Conservation (phyloP, 2,329 filamentous ascomycete species). For the Aschersonia sp. region DNA sequence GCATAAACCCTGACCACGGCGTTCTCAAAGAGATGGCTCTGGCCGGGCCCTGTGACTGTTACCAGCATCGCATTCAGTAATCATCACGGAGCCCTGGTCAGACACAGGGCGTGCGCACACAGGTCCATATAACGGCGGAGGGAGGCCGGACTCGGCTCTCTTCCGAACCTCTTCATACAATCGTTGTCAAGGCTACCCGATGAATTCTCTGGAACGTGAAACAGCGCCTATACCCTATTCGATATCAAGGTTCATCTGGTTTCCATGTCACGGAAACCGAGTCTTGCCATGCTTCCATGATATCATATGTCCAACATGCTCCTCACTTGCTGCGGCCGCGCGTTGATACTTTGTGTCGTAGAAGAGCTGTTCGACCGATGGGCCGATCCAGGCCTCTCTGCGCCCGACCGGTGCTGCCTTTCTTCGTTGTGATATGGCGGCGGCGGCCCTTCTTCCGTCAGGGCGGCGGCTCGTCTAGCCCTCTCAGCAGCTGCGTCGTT, state of each 20-base stretch:
- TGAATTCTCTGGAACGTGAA: too few relatives aligned
- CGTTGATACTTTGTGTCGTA: slow-evolving; percentile 29
- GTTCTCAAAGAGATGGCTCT: too few relatives aligned
- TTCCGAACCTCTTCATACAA: not conserved
- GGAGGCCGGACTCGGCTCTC: not conserved
- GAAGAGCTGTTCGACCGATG: slow-evolving; percentile 29
- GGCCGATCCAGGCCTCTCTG: slow-evolving; percentile 12
- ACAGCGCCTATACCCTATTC: too few relatives aligned
- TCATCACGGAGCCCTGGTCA: not conserved
- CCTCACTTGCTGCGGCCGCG: slow-evolving; percentile 37
- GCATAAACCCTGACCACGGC: too few relatives aligned
- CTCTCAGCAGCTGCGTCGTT: slow-evolving; percentile 14
- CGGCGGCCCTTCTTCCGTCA: slow-evolving; percentile 29
- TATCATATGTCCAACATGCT: slow-evolving; percentile 43
- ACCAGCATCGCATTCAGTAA: too few relatives aligned
- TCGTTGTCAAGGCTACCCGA: not conserved
- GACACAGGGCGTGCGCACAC: not conserved
- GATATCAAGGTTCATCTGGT: too few relatives aligned
- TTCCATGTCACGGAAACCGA: not conserved
- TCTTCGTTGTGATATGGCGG: slow-evolving; percentile 21
- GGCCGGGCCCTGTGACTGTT: too few relatives aligned
- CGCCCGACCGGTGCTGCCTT: slow-evolving; percentile 10
- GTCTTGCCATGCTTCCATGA: not conserved
- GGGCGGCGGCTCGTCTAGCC: slow-evolving; percentile 21
- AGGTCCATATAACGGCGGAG: not conserved